Evolutionary conservation across 192 early-diverging fungal species (phyloP).

Genomic region (Oehlia diaphana): DNA sequence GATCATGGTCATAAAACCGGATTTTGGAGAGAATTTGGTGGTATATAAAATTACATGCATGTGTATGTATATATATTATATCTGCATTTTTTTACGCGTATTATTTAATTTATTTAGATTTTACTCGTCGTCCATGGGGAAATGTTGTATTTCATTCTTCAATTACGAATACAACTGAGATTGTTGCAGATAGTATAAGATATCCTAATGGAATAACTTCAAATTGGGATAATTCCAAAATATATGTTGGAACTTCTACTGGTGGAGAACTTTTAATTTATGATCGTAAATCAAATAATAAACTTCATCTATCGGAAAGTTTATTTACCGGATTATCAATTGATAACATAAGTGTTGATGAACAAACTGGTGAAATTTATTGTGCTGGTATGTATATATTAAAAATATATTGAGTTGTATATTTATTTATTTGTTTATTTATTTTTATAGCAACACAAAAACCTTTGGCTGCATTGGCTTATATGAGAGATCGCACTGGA

Average conservation of each 20-base stretch:
- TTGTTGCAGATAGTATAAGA: neutral
- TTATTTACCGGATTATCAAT: neutral
- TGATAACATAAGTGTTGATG: neutral
- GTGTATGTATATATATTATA: too few species aligned
- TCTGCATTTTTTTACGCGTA: too few species aligned
- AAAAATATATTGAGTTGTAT: neutral
- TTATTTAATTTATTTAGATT: too few species aligned
- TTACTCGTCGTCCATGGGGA: neutral
- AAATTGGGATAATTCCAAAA: slow-evolving; percentile 4
- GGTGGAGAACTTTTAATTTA: neutral
- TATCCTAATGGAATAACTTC: neutral
- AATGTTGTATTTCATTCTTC: slow-evolving; percentile 17
- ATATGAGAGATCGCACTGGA: neutral
- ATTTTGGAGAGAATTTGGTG: too few species aligned
- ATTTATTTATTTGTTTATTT: too few species aligned
- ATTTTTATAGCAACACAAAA: too few species aligned
- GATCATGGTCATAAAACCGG: slow-evolving; percentile 42
- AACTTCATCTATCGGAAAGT: neutral
- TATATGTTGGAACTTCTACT: neutral
- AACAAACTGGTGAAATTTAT: slow-evolving; percentile 2
- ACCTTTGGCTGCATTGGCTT: neutral
- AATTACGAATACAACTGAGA: neutral
- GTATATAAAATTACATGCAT: too few species aligned
- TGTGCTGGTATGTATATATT: neutral
- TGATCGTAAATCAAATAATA: neutral